Percentiles rank a stretch among this genome's conserved stretches.
Evolutionary conservation across 352 stramenopile genomes (phyloP).

Genomic region (Globisporangium cylindrosporum): DNA sequence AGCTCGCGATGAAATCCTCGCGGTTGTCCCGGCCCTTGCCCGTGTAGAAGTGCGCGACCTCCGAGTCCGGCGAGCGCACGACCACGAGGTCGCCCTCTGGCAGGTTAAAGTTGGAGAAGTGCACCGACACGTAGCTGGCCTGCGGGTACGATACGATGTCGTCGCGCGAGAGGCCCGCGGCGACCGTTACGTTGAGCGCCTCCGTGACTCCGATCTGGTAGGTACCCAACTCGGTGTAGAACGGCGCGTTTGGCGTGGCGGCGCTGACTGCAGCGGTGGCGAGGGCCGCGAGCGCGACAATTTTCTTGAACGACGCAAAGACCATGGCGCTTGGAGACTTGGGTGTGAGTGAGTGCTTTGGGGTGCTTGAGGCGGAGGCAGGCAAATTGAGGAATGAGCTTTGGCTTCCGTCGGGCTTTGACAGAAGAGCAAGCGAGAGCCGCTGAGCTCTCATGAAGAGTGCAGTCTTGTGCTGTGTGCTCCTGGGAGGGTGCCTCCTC

Average conservation of each 20-base stretch:
- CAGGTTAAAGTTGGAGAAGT: constrained; percentile 53
- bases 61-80: constrained; percentile 32
- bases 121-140: constrained; percentile 51
- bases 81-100: constrained; percentile 47
- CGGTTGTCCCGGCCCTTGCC: constrained; percentile 29
- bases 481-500: background rate
- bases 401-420: background rate
- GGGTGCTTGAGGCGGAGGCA: background rate
- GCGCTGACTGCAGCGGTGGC: background rate
- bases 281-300: background rate
- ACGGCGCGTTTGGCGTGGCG: background rate
- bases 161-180: constrained; percentile 23
- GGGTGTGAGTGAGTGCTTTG: background rate
- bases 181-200: constrained; percentile 25
- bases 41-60: constrained; percentile 33
- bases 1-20: constrained; percentile 45
- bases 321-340: background rate
- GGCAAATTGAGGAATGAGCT: background rate
- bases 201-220: constrained; percentile 34
- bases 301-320: background rate
- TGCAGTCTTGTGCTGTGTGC: background rate
- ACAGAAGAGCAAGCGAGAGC: background rate
- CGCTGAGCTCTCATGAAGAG: background rate
- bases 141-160: constrained; percentile 43
- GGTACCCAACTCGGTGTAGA: background rate